Base-by-base conservation (phyloP, 2,329 filamentous ascomycete species). In the Ramularia endophylla region DNA sequence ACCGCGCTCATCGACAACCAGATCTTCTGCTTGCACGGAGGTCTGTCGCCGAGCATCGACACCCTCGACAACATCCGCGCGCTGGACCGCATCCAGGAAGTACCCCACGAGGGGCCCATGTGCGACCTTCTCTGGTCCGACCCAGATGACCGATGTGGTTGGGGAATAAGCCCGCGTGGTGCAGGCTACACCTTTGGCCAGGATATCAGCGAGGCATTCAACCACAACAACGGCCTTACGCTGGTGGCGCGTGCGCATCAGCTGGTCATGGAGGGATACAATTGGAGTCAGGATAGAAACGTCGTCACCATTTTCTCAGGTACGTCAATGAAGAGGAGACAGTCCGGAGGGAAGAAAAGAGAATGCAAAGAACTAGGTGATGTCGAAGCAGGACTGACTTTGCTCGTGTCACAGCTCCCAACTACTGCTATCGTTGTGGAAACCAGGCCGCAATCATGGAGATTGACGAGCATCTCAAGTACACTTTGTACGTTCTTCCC, bases 361-460 rank as follows among this genome's bases (percentile, higher is more conserved):
- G n/a, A n/a, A n/a, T n/a, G n/a, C n/a, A n/a, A n/a, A n/a, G n/a
- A n/a, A n/a, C n/a, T n/a, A n/a, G n/a, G n/a, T n/a, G n/a, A n/a
- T n/a, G n/a, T n/a, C n/a, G n/a, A n/a, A 25, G 22, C 22, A 25
- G 22, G 11, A 11, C 22, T 25, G 22, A 25, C 22, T 6, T 25
- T 25, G n/a, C 11, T 25, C 13, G 7, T 4, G n/a, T 19, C n/a
- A 28, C 47, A 74, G 71, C 71, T 53, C 71, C 71, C 28, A 74
- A 76, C 55, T 98, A 98, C 22, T 25, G 22, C 22, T 97, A 98
- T 76, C 81, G 92, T 66, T 98, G 92, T 64, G 92, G 92, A 63
- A 98, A 98, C 70, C 92, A 97, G 70, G 92, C 92, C 43, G 92
- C 92, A n/a, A 97, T 98, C 66, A 98, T 98, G 92, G 92, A 97